Evolutionary conservation across 306 rosid species (phyloP), one percentile per base, ranked within the genome.

Genomic region (Fagus sylvatica): DNA sequence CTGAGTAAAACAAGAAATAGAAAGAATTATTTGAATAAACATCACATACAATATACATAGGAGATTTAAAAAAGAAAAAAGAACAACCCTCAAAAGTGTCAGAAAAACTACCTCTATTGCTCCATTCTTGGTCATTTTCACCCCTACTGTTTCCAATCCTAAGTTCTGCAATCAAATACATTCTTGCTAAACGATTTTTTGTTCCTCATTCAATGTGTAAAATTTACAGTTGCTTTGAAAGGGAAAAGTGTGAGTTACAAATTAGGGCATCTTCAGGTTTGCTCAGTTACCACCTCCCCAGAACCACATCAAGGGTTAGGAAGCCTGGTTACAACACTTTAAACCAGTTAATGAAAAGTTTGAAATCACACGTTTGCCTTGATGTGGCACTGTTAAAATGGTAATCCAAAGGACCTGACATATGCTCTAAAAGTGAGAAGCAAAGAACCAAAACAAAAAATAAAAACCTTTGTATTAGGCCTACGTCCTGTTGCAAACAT

Each of bases 401-500:
- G 72, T 65, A 15, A n/a, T 71, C 34, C 7, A 39, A 71, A 49
- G 51, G 32, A 46, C 57, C 72, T 48, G 67, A 69, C 59, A 36
- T 19, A 57, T 10, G 39, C 46, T 39, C 22, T 13, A 36, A 49
- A 28, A 69, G 36, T 3, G 36, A 46, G 60, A 77, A 68, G 56
- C 46, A 19, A 34, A 69, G 33, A 10, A 65, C 53, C 53, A 40
- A 48, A 42, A 19, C 33, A 19, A 75, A 46, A 54, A 17, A 36
- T 16, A 17, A 76, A 54, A 48, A 95, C 99, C 98, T 87, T 81
- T 69, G 93, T 95, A 90, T 91, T 95, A 79, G 99, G 97, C 71
- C 79, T 81, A 54, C 99, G 99, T 43, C 99, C 99, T 22, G 99
- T 95, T 17, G 99, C 99, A 84, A 95, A 93, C 98, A 95, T 93